These are phyloP conservation scores for Boletus albobrunnescens DNA, from an alignment of 1,284 basidiomycete species.

Conservation along the genomic window DNA sequence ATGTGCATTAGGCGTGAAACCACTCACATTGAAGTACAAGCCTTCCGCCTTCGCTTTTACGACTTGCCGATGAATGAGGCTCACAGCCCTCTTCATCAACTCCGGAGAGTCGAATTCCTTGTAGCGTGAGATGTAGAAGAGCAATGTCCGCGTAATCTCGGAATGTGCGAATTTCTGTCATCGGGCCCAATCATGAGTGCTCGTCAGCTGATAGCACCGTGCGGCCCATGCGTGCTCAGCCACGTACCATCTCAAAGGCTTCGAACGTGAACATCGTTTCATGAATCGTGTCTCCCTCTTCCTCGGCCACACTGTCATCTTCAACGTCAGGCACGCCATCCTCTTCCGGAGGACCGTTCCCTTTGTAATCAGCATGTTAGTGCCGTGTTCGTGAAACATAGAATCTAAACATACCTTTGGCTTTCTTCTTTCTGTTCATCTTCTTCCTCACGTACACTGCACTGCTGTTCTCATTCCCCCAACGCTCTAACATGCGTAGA, in stretches of 20 bases:
- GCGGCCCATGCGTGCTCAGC: constrained; percentile 19
- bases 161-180: constrained; percentile 78
- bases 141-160: constrained; percentile 76
- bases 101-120: constrained; percentile 76
- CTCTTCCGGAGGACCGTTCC: constrained; percentile 45
- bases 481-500: constrained; percentile 82
- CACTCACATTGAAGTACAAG: constrained; percentile 82
- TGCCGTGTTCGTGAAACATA: constrained; percentile 10
- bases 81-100: constrained; percentile 82
- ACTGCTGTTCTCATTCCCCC: constrained; percentile 62
- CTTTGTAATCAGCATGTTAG: constrained; percentile 23
- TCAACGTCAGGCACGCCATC: constrained; percentile 65
- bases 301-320: constrained; percentile 56
- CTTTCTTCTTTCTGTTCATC: constrained; percentile 48
- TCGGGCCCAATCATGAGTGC: constrained; percentile 15
- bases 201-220: constrained; percentile 15
- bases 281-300: constrained; percentile 59
- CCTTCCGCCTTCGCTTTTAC: constrained; percentile 87
- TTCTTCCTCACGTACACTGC: constrained; percentile 77
- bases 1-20: constrained; percentile 5
- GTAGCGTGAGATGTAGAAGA: constrained; percentile 79
- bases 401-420: constrained; percentile 39
- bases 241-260: constrained; percentile 76
- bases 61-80: constrained; percentile 83
- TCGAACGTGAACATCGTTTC: constrained; percentile 91